Conservation (phyloP, 257 asterid genomes). For the Agastache rugosa region DNA sequence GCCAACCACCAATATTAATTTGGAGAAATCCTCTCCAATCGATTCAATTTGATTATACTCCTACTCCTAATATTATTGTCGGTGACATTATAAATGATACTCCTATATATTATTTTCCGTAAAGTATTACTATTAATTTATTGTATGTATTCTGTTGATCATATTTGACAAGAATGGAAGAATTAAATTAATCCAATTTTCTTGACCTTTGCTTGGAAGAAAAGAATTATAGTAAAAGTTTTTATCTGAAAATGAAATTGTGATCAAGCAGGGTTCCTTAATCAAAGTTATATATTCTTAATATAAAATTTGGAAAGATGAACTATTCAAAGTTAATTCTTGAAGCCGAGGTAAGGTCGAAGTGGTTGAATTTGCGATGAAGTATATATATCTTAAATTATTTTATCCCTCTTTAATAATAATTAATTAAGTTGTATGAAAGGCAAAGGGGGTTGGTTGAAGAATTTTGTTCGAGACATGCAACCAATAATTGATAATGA, state of each 20-base stretch:
- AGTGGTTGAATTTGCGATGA: not conserved
- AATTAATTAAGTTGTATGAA: not conserved
- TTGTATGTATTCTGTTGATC: no score
- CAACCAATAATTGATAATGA: slow-evolving; percentile 46
- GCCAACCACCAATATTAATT: no score
- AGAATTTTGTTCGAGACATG: slow-evolving; percentile 13
- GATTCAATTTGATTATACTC: no score
- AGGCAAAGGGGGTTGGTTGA: slow-evolving; percentile 22
- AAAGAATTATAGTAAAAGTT: not conserved
- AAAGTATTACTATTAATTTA: no score
- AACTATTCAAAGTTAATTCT: not conserved
- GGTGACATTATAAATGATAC: no score
- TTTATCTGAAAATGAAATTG: not conserved
- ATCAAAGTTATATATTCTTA: not conserved
- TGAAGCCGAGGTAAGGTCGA: not conserved
- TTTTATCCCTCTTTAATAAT: not conserved
- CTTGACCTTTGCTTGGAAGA: not conserved
- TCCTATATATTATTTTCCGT: no score
- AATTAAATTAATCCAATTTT: not conserved
- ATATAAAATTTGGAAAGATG: not conserved
- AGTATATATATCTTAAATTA: not conserved
- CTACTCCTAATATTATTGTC: no score
- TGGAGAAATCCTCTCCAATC: no score
- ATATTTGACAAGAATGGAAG: not conserved
- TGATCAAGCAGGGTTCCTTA: not conserved